Base-by-base conservation (phyloP, 345 rosid genomes). In the Laguncularia racemosa region DNA sequence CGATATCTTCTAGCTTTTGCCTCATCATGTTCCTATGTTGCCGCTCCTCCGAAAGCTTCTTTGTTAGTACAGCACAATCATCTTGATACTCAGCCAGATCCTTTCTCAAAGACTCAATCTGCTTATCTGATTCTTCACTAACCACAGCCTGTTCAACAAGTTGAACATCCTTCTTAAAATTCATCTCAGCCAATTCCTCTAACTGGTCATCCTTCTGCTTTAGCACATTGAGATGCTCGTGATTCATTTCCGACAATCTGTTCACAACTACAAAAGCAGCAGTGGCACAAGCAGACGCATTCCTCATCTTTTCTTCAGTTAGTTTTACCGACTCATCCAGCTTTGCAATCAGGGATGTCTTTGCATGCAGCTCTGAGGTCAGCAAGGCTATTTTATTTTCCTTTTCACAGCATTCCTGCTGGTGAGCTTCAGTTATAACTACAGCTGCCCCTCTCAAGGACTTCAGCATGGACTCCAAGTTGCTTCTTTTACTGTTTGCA, bases 391-490 rank as follows among this genome's bases (percentile, higher is more conserved):
- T 73, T 66, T 83, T 80, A 55, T 63, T 73, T 73, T 89, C 97
- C 61, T 81, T 93, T 68, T 85, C 91, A 60, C 68, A 66, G 70
- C 78, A 82, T 65, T 85, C 97, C 69, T 76, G 88, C 79, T 81
- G 89, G 58, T 87, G 88, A 46, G 96, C 88, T 85, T 89, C 97
- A 61, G 80, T 84, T 33, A 93, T 85, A 21, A 78, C 86, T 59
- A 89, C 46, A 55, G 95, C 81, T 57, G 97, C 99, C 46, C 87
- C 88, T 75, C 86, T 80, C 71, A 93, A 76, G 71, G 99, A 83
- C 71, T 75, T 77, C 70, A 93, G 77, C 95, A 83, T 87, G 73
- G 73, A 75, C 56, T 93, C 96, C 64, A 89, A 72, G 64, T 89
- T 85, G 68, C 63, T 65, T 72, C 68, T 73, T 70, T 82, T 87